phyloP scores from a whole-genome alignment of 2,329 filamentous ascomycete genomes.

The Phaeosphaeriaceae sp. region DNA sequence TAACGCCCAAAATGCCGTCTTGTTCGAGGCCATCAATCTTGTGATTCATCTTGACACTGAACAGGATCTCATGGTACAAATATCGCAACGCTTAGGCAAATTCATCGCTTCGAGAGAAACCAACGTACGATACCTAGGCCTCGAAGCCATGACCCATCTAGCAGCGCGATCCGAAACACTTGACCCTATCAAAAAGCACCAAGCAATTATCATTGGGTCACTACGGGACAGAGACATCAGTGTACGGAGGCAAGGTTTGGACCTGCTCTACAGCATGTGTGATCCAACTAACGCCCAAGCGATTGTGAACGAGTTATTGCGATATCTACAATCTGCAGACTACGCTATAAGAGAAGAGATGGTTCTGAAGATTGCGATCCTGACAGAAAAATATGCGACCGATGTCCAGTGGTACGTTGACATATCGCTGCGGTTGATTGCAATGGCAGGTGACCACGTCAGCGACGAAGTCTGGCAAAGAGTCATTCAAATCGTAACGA shows the following conservation, averaged over 20 bases:
- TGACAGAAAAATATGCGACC: conserved; percentile 98
- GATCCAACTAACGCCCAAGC: conserved; percentile 91
- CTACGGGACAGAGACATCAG: conserved; percentile 96
- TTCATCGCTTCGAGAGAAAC: conserved; percentile 98
- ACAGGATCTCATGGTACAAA: conserved; percentile 92
- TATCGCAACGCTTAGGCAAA: conserved; percentile 86
- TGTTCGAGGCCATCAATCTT: conserved; percentile 98
- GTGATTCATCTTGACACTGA: conserved; percentile 98
- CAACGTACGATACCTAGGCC: conserved; percentile 92
- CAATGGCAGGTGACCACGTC: conserved; percentile 96
- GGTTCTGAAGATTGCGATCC: conserved; percentile 97
- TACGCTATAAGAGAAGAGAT: conserved; percentile 99
- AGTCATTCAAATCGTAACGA: conserved; percentile 98
- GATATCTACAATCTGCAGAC: conserved; percentile 94
- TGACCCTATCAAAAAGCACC: conserved; percentile 97
- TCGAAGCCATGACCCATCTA: conserved; percentile 98
- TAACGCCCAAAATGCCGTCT: conserved; percentile 95
- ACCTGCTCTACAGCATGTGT: conserved; percentile 99
- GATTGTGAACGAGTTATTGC: conserved; percentile 90
- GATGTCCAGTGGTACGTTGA: conserved; percentile 99
- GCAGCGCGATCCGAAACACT: conserved; percentile 92
- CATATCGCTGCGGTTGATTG: conserved; percentile 90
- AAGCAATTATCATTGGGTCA: conserved; percentile 93
- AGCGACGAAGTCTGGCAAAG: conserved; percentile 99
- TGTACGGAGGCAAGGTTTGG: conserved; percentile 91